A percentile compares a stretch with the other conserved stretches of the same genome.
Conservation (phyloP, 139 green algal genomes). For the Micromonas pusilla region DNA sequence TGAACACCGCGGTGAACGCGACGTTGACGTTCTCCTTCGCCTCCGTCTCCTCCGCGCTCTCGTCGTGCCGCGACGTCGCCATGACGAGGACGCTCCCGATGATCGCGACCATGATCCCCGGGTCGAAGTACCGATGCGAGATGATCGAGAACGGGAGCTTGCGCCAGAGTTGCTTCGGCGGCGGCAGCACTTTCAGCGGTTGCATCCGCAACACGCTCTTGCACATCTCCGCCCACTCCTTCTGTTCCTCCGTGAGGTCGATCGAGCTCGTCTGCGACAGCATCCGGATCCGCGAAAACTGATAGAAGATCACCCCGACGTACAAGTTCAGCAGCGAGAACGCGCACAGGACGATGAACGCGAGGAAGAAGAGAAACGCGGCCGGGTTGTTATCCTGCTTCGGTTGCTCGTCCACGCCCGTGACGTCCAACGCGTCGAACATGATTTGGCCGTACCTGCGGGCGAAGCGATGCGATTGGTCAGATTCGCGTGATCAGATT, state of each 20-base stretch:
- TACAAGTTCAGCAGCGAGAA: slow-evolving; percentile 82
- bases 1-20: slow-evolving; percentile 42
- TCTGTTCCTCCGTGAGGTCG: slow-evolving; percentile 60
- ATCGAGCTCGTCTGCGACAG: slow-evolving; percentile 46
- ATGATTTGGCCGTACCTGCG: slow-evolving; percentile 54
- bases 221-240: slow-evolving; percentile 43
- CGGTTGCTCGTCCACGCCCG: slow-evolving; percentile 52
- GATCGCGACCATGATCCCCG: slow-evolving; percentile 47
- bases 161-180: not conserved
- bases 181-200: slow-evolving; percentile 38
- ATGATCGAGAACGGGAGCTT: slow-evolving; percentile 33
- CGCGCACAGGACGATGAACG: slow-evolving; percentile 65
- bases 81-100: slow-evolving; percentile 54
- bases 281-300: slow-evolving; percentile 69
- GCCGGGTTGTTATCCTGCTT: slow-evolving; percentile 46
- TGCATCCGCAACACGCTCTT: slow-evolving; percentile 64
- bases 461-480: too few relatives aligned
- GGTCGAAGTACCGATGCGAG: slow-evolving; percentile 42
- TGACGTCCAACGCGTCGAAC: slow-evolving; percentile 51
- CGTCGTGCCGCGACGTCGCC: slow-evolving; percentile 44
- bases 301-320: slow-evolving; percentile 72
- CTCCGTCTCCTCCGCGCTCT: slow-evolving; percentile 34
- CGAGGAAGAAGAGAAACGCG: slow-evolving; percentile 63
- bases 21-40: not conserved
- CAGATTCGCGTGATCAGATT: too few relatives aligned